Base-by-base conservation (phyloP, 2,329 filamentous ascomycete species). In the Geosmithia flava region DNA sequence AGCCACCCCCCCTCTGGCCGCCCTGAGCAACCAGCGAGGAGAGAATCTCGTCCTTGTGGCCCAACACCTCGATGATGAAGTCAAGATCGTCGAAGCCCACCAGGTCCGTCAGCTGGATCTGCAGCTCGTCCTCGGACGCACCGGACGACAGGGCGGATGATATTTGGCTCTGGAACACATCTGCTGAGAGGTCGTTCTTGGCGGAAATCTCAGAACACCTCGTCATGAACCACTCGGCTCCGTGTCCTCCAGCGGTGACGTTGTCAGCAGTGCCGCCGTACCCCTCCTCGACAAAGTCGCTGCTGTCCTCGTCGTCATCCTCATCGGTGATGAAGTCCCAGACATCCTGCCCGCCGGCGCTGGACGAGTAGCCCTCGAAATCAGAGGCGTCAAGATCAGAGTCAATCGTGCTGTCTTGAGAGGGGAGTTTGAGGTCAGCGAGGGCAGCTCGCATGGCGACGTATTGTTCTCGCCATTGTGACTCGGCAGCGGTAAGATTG, bases 81-180 rank as follows among this genome's bases (percentile, higher is more conserved):
- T 98, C 91, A 17, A 98, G 72, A 59, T 97, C 88, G 56, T 93
- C 89, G 58, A 91, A 97, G 0, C 94, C 93, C 51, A 98, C 74
- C 42, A 96, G 78, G 56, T 98, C 93, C 0, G 87, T 88, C 37
- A 98, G 74, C 41, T 83, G 81, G 59, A 89, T 90, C 62, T 97
- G 91, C n/a, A 97, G 70, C 63, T 95, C 88, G 50, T 95, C 87
- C 50, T 95, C 85, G 30, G 78, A 74, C 43, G 63, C 68, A n/a
- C 69, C 67, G 4, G 87, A 86, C 7, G 75, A 75, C 37, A 98
- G 65, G 3, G 91, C 73, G 5, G 86, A 84, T 40, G 81, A 67
- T 37, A 97, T 78, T 61, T 96, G 89, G 48, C 84, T 78, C 53
- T 85, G 75, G 41, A 97, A 74, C n/a, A 85, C 80, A 20, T 76